Evolutionary conservation across 176 grass and related monocot species (phyloP).

Genomic region (Olyra latifolia): DNA sequence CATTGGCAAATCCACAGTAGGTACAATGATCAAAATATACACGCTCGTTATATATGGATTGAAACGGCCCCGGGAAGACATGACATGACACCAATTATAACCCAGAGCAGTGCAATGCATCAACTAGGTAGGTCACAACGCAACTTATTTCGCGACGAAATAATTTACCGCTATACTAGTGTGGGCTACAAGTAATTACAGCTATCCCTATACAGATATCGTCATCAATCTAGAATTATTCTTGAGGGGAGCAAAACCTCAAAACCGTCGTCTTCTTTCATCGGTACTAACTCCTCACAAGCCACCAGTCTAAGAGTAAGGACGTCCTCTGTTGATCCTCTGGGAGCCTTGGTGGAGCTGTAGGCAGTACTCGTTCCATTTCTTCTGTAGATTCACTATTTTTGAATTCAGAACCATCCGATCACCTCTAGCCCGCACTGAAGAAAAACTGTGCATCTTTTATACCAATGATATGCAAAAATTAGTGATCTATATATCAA

Average conservation of each 20-base stretch:
- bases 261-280: slow-evolving; percentile 36
- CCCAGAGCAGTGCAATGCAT: not conserved
- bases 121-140: slow-evolving; percentile 6
- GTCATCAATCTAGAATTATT: slow-evolving; percentile 55
- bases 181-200: slow-evolving; percentile 63
- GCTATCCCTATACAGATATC: slow-evolving; percentile 46
- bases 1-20: slow-evolving; percentile 13
- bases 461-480: slow-evolving; percentile 47
- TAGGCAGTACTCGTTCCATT: slow-evolving; percentile 75
- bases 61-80: not conserved
- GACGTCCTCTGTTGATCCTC: slow-evolving; percentile 41
- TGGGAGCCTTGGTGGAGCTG: slow-evolving; percentile 42
- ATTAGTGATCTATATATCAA: slow-evolving; percentile 14
- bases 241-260: slow-evolving; percentile 64
- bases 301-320: slow-evolving; percentile 57
- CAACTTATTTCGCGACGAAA: slow-evolving; percentile 21
- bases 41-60: slow-evolving; percentile 5
- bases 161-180: slow-evolving; percentile 39
- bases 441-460: slow-evolving; percentile 68
- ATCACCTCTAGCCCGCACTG: slow-evolving; percentile 81
- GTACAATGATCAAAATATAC: slow-evolving; percentile 27
- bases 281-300: slow-evolving; percentile 38
- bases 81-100: slow-evolving; percentile 10
- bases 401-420: slow-evolving; percentile 67
- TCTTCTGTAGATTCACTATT: slow-evolving; percentile 68